phyloP scores from a whole-genome alignment of 495 filamentous ascomycete genomes.

The Lepidopterella palustris region DNA sequence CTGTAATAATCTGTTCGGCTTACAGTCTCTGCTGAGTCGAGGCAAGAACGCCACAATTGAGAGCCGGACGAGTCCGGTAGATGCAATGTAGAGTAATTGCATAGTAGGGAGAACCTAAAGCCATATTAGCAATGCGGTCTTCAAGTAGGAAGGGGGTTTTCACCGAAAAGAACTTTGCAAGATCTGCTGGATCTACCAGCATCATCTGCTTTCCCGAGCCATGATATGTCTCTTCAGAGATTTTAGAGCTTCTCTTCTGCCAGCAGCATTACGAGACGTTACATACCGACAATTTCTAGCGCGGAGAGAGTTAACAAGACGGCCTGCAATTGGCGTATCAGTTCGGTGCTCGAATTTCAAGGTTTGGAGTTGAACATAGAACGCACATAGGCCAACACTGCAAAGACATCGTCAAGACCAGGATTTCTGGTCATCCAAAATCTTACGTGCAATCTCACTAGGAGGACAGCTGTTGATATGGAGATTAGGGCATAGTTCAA shows the following conservation, averaged over 20 bases:
- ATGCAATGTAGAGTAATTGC: slow-evolving; percentile 29
- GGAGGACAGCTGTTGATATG: background rate
- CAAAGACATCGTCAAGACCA: slow-evolving; percentile 3
- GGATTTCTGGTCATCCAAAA: background rate
- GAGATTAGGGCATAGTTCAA: background rate
- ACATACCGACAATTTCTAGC: background rate
- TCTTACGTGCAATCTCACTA: background rate
- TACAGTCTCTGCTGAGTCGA: slow-evolving; percentile 32
- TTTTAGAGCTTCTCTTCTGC: background rate
- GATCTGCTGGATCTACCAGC: background rate
- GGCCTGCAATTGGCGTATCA: background rate
- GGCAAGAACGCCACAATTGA: slow-evolving; percentile 33
- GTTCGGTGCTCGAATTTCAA: background rate
- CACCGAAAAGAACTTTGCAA: background rate
- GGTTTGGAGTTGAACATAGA: background rate
- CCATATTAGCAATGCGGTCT: slow-evolving; percentile 11
- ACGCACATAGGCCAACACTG: background rate
- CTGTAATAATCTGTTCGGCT: background rate
- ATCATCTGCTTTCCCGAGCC: background rate
- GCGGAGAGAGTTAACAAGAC: background rate
- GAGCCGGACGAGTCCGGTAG: slow-evolving; percentile 28
- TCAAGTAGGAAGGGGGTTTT: background rate
- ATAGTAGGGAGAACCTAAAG: slow-evolving; percentile 16
- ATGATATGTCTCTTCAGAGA: background rate
- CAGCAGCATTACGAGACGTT: background rate